These are phyloP conservation scores for Globisporangium cystogenes DNA, from an alignment of 352 stramenopile species.

Conservation along the genomic window DNA sequence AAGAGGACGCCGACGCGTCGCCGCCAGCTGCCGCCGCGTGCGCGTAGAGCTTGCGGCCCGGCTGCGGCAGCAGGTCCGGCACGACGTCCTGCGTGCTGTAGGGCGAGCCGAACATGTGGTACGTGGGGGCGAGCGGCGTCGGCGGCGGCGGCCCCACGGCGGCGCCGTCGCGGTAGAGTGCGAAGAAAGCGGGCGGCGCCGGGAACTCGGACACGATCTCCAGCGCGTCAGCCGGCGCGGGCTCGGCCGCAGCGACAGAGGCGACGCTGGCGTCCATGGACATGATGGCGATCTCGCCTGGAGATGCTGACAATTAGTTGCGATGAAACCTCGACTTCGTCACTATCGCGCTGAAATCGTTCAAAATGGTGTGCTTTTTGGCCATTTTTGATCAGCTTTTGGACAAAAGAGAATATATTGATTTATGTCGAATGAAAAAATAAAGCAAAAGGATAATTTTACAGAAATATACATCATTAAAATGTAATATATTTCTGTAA, in stretches of 20 bases:
- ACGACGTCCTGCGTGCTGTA: constrained; percentile 81
- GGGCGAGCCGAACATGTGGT: constrained; percentile 83
- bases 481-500: no score
- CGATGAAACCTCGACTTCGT: no score
- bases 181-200: constrained; percentile 72
- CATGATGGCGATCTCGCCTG: no score
- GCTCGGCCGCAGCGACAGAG: constrained; percentile 1
- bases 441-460: no score
- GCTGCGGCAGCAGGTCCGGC: constrained; percentile 59
- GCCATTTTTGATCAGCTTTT: no score
- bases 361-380: no score
- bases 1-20: neutral
- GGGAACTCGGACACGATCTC: constrained; percentile 86
- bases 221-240: constrained; percentile 28
- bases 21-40: neutral
- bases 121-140: constrained; percentile 67
- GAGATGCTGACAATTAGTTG: no score
- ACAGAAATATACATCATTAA: no score
- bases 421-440: no score
- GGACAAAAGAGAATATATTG: no score
- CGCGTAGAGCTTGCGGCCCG: constrained; percentile 61
- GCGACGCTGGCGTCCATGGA: neutral
- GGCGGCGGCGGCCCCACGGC: constrained; percentile 50
- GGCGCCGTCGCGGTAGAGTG: constrained; percentile 53
- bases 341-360: no score